A percentile compares a stretch with the other conserved stretches of the same genome.
These are phyloP conservation scores for Fusarium multiceps DNA, from an alignment of 2,329 filamentous ascomycete species.

Conservation along the genomic window DNA sequence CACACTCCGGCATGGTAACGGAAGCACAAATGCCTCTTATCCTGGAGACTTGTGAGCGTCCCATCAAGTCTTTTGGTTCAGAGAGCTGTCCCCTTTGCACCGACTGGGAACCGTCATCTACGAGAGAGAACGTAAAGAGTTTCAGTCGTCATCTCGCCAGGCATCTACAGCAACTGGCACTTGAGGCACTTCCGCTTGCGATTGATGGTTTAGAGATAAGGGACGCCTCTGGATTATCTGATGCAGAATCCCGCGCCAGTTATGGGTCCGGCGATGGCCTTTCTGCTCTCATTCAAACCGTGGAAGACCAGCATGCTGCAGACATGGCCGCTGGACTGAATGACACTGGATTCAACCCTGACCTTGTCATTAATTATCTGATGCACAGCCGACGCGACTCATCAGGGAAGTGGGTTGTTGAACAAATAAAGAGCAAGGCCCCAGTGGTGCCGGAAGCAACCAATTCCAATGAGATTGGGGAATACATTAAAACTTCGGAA, in stretches of 20 bases:
- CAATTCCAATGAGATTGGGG: too few species aligned
- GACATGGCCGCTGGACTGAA: too few species aligned
- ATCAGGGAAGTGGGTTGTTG: too few species aligned
- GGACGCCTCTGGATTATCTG: rapidly evolving
- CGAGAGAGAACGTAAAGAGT: neutral
- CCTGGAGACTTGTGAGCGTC: neutral
- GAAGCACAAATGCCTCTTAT: rapidly evolving
- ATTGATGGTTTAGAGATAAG: neutral
- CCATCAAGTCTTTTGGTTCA: rapidly evolving
- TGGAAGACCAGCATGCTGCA: too few species aligned
- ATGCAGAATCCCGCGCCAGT: rapidly evolving
- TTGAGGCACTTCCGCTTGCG: neutral
- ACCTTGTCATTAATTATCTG: too few species aligned
- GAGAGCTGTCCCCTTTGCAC: neutral
- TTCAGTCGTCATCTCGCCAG: neutral
- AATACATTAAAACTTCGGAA: too few species aligned
- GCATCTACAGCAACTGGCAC: neutral
- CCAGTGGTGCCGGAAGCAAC: too few species aligned
- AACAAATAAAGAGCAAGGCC: too few species aligned
- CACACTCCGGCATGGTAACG: neutral
- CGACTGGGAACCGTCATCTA: neutral
- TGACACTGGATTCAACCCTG: too few species aligned
- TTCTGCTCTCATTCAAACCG: too few species aligned
- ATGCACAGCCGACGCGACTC: too few species aligned
- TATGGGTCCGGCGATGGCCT: too few species aligned